Evolutionary conservation across 768 basidiomycete species (phyloP).

Genomic region (Serendipita sp.): DNA sequence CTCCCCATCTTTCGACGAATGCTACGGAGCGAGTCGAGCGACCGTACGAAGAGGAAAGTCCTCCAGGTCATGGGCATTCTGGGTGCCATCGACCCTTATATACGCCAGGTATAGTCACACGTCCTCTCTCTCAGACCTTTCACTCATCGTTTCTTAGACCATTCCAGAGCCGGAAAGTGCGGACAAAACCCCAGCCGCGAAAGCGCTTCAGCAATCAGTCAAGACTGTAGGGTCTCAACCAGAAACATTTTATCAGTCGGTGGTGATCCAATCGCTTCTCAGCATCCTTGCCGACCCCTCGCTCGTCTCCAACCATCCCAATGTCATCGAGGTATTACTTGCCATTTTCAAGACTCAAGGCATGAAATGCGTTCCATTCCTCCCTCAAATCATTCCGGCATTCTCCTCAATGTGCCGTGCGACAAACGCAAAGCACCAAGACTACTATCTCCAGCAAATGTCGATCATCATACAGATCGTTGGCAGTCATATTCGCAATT

Average conservation of each 20-base stretch:
- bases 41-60: constrained; percentile 25
- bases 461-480: constrained; percentile 31
- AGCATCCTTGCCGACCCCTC: constrained; percentile 29
- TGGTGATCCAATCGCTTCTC: constrained; percentile 29
- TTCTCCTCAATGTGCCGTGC: constrained; percentile 30
- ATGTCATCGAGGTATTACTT: constrained; percentile 33
- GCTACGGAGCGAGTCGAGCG: constrained; percentile 25
- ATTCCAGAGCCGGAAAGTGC: constrained; percentile 14
- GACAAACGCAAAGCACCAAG: constrained; percentile 24
- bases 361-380: constrained; percentile 30
- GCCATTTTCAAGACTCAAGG: constrained; percentile 33
- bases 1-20: constrained; percentile 27
- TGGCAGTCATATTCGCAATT: constrained; percentile 33
- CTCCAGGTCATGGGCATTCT: constrained; percentile 35
- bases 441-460: constrained; percentile 31
- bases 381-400: constrained; percentile 30
- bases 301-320: constrained; percentile 26
- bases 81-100: constrained; percentile 34
- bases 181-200: constrained; percentile 13
- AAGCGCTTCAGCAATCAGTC: constrained; percentile 5
- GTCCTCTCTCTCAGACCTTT: not conserved
- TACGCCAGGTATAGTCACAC: constrained; percentile 21
- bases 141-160: not conserved
- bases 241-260: constrained; percentile 34
- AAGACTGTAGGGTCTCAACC: constrained; percentile 16